Base-by-base conservation (phyloP, 2,329 filamentous ascomycete genomes). In the Pseudogymnoascus sp. region DNA sequence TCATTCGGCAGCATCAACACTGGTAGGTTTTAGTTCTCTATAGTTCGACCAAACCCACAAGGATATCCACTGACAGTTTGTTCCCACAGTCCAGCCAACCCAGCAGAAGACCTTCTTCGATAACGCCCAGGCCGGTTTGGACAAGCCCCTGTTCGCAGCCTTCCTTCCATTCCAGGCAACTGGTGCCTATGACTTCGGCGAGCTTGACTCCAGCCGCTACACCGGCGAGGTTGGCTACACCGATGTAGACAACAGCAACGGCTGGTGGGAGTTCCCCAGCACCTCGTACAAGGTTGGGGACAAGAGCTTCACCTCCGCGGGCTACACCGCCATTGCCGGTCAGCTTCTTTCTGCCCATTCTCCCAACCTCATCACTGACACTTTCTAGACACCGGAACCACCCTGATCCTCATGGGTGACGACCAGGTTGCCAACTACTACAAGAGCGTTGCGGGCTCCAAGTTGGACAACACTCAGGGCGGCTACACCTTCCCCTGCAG, bases 211-310 rank as follows among this genome's bases (percentile, higher is more conserved):
- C 28, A 70, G 72, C 65, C 80, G 81, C 68, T 84, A 83, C 77
- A 80, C 76, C 4, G 83, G 83, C 33, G 62, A 69, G 26, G 78
- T 86, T 70, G 75, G 74, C 64, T 86, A 83, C 72, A 74, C 78
- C 17, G 50, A 73, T 28, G 79, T 83, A 64, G 74, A 79, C 69
- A 76, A 68, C 65, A 70, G 69, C 60, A 74, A 80, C 9, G 82
- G 82, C 31, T 85, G 80, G 76, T 86, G 83, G 83, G 75, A 79
- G 60, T 83, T 83, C 63, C 78, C 83, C 65, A 77, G 76, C 62
- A 82, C 81, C 66, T 74, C 76, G 33, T 74, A 78, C 65, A 78
- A 80, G 64, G 75, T 83, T 66, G 78, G 73, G 65, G 71, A 70
- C 62, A 73, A 78, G 13, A 78, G 76, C 69, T 82, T 81, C 78